These are phyloP conservation scores for Cardamine resedifolia DNA, from an alignment of 345 rosid species.

Conservation along the genomic window DNA sequence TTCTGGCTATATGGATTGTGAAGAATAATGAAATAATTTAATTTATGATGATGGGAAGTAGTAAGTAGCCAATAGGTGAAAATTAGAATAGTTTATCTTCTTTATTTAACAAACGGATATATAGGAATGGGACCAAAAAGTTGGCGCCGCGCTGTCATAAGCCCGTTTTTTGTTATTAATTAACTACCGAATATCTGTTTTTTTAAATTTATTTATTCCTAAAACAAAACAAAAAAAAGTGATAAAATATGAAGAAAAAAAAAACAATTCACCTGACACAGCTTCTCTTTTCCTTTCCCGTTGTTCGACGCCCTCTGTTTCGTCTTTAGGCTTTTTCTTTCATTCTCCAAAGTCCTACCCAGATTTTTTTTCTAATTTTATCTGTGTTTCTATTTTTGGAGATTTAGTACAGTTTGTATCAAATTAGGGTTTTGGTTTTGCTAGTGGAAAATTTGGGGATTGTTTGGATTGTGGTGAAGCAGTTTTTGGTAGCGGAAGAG, in stretches of 20 bases:
- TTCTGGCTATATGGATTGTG: neutral
- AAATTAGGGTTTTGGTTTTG: constrained; percentile 20
- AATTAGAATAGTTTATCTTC: neutral
- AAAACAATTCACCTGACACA: constrained; percentile 16
- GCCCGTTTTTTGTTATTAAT: neutral
- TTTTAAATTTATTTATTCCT: neutral
- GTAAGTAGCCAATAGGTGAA: neutral
- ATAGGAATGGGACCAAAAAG: constrained; percentile 9
- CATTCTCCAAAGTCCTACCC: constrained; percentile 16
- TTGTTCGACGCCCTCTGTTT: constrained; percentile 26
- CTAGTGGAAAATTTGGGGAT: neutral
- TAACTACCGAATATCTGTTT: constrained; percentile 31
- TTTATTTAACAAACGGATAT: neutral
- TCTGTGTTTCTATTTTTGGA: constrained; percentile 17
- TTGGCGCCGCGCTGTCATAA: constrained; percentile 34
- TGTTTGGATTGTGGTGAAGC: constrained; percentile 18
- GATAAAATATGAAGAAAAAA: neutral
- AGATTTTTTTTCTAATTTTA: neutral
- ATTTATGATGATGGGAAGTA: neutral
- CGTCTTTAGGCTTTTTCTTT: constrained; percentile 7
- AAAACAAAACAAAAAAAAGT: no score
- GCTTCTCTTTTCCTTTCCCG: constrained; percentile 22
- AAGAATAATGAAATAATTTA: neutral
- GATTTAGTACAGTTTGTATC: constrained; percentile 12
- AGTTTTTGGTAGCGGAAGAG: neutral